phyloP scores from a whole-genome alignment of 139 green algal genomes.

The Coelastrella sp. region DNA sequence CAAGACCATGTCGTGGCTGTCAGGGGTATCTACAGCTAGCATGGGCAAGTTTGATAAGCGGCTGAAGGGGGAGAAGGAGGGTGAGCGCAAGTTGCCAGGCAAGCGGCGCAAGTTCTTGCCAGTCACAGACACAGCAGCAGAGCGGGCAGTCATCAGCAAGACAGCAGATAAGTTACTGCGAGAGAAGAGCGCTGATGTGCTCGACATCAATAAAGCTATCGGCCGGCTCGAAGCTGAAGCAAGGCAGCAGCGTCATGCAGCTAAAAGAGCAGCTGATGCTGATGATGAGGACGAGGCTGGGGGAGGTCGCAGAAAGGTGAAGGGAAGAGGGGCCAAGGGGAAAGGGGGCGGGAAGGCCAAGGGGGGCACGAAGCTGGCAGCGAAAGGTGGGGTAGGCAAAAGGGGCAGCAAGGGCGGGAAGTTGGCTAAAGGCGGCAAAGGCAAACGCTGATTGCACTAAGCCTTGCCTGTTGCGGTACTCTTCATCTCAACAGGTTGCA shows the following conservation, averaged over 20 bases:
- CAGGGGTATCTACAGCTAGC: conserved; percentile 90
- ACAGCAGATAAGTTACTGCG: conserved; percentile 79
- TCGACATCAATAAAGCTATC: conserved; percentile 77
- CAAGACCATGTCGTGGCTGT: conserved; percentile 71
- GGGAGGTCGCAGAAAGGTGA: too few species aligned
- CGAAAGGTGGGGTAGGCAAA: conserved; percentile 40
- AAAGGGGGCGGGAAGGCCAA: not conserved
- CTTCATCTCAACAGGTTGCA: too few species aligned
- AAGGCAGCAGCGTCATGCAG: conserved; percentile 56
- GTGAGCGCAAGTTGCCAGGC: conserved; percentile 58
- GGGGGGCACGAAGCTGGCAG: conserved; percentile 16
- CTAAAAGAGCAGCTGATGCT: conserved; percentile 42
- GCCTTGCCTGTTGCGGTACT: too few species aligned
- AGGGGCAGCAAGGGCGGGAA: conserved; percentile 7
- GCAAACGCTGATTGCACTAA: not conserved
- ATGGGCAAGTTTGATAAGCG: conserved; percentile 95
- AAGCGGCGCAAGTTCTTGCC: conserved; percentile 73
- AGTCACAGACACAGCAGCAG: conserved; percentile 60
- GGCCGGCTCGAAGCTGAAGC: conserved; percentile 64
- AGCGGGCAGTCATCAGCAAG: conserved; percentile 57
- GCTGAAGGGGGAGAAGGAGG: conserved; percentile 72
- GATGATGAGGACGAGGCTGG: conserved; percentile 30
- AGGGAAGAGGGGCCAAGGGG: too few species aligned
- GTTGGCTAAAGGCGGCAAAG: conserved; percentile 6
- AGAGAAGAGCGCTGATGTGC: conserved; percentile 77